Evolutionary conservation across 2,329 filamentous ascomycete genomes (phyloP).

Genomic region (Botrytis byssoidea): DNA sequence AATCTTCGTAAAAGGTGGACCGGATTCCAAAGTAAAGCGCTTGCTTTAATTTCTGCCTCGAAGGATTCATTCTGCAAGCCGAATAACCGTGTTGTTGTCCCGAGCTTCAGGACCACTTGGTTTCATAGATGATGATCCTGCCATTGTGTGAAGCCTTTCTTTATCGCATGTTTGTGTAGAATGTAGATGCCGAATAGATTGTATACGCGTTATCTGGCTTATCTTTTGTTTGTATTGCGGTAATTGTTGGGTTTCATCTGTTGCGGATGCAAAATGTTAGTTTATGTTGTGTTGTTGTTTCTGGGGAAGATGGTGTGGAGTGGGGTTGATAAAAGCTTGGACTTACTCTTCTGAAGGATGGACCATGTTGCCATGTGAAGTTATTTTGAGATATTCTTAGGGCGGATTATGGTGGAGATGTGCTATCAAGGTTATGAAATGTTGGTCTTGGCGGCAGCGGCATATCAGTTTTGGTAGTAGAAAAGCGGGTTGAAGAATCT

Average conservation of each 20-base stretch:
- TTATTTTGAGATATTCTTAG: constrained; percentile 6
- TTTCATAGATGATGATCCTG: neutral
- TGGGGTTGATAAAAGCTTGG: constrained; percentile 13
- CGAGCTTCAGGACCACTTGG: neutral
- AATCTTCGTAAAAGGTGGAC: neutral
- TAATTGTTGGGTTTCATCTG: neutral
- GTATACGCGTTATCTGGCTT: neutral
- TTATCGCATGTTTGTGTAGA: neutral
- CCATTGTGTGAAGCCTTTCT: neutral
- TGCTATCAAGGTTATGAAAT: neutral
- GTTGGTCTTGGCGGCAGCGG: neutral
- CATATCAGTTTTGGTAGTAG: neutral
- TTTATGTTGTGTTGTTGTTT: neutral
- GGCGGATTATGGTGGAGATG: neutral
- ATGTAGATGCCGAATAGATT: neutral
- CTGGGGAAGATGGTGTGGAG: neutral
- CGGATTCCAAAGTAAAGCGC: neutral
- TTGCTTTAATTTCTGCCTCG: neutral
- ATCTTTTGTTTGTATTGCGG: neutral
- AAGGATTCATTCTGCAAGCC: neutral
- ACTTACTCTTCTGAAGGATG: constrained; percentile 5
- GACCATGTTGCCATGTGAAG: constrained; percentile 9
- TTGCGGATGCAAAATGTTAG: neutral
- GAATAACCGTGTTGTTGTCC: neutral
- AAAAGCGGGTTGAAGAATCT: neutral